Percentiles rank a stretch among this genome's conserved stretches.
phyloP scores from a whole-genome alignment of 768 basidiomycete species.

The Boletus bicolor region DNA sequence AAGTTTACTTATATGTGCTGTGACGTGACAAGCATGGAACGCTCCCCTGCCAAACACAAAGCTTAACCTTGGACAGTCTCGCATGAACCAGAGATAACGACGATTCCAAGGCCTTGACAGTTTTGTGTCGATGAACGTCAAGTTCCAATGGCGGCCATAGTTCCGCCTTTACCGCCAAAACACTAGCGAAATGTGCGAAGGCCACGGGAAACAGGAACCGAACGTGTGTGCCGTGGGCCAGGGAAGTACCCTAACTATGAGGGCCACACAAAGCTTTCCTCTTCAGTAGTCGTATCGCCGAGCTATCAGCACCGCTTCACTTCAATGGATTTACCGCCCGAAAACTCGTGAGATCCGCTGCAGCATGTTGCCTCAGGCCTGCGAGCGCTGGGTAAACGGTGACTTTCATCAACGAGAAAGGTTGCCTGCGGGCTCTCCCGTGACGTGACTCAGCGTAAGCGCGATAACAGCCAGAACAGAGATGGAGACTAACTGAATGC shows the following conservation, averaged over 20 bases:
- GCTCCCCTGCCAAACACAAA: slow-evolving; percentile 3
- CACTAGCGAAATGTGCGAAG: not conserved
- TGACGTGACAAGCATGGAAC: slow-evolving; percentile 21
- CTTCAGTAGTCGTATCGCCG: slow-evolving; percentile 19
- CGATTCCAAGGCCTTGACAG: not conserved
- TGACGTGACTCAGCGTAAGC: not conserved
- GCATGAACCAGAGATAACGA: slow-evolving; percentile 5
- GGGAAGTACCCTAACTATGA: not conserved
- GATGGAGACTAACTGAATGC: not conserved
- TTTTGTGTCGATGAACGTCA: not conserved
- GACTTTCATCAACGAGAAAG: not conserved
- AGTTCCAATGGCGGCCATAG: not conserved
- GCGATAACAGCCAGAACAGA: not conserved
- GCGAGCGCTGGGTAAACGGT: not conserved
- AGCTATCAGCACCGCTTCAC: slow-evolving; percentile 13
- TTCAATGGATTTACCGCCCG: slow-evolving; percentile 19
- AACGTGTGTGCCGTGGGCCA: slow-evolving; percentile 6
- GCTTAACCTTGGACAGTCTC: slow-evolving; percentile 8
- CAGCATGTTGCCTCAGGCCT: not conserved
- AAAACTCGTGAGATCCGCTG: slow-evolving; percentile 20
- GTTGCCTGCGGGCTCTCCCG: not conserved
- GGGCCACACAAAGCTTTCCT: slow-evolving; percentile 2
- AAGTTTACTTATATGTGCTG: slow-evolving; percentile 19
- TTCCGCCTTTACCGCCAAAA: not conserved
- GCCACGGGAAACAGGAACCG: slow-evolving; percentile 3